Evolutionary conservation across 306 rosid genomes (phyloP), one percentile per base, ranked within the genome.

Genomic region (Prosopis cineraria): DNA sequence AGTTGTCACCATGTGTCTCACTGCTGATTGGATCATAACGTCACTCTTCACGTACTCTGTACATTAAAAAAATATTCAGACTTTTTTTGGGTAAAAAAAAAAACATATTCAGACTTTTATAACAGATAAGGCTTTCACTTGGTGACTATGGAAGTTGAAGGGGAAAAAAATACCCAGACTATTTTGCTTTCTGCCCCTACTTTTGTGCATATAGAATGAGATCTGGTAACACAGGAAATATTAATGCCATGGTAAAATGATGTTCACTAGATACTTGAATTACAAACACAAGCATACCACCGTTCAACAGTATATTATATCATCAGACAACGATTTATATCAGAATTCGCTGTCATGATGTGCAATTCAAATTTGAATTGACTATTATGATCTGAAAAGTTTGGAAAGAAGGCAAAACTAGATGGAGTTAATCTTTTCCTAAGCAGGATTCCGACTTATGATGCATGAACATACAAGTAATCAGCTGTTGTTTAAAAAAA

Each of bases 381-480:
- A 24, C 20, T 19, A 47, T 64, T 22, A 36, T 5, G 20, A 64
- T 77, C 3, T 10, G 44, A 65, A 66, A 67, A 76, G 24, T 25
- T 65, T 17, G 40, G 47, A 63, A 75, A 22, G 17, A 7, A 45
- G 19, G 65, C 27, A 1, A 33, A 63, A 52, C 64, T 11, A 11
- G 17, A 34, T 52, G 10, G 36, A 72, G 14, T 14, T 72, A 22
- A 70, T n/a, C 10, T 29, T 70, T 69, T 59, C 48, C 43, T 24
- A 45, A 24, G 10, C 14, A 33, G 76, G 72, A 12, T 44, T 44
- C 20, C 45, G 72, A 60, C 22, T 58, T 17, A 70, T 62, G 55
- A 59, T 47, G 77, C 31, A 78, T 37, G 56, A 10, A 25, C 45
- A 59, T 10, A 60, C 58, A 29, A 50, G 67, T 12, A 48, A 63